These are phyloP conservation scores for Hypoxylon crocopeplum DNA, from an alignment of 495 filamentous ascomycete genomes.

Conservation along the genomic window DNA sequence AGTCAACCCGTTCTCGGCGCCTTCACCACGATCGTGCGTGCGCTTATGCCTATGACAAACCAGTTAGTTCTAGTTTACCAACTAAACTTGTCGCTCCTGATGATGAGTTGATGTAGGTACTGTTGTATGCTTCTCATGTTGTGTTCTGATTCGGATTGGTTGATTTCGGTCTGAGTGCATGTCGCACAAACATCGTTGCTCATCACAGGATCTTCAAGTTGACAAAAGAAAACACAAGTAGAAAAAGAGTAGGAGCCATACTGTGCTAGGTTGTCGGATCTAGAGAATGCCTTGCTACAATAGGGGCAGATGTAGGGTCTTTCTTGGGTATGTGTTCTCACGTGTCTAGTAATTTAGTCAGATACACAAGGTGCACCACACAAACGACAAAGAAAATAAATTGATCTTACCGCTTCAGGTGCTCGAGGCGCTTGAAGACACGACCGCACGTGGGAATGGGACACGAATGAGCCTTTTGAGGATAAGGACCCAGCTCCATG, in stretches of 20 bases:
- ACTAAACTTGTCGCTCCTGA: constrained; percentile 34
- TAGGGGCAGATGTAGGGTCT: constrained; percentile 95
- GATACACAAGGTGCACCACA: constrained; percentile 51
- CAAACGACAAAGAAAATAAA: constrained; percentile 55
- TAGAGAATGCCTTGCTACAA: constrained; percentile 98
- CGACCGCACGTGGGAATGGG: constrained; percentile 98
- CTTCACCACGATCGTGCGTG: constrained; percentile 83
- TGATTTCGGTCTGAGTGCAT: constrained; percentile 32
- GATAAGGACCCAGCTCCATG: constrained; percentile 95
- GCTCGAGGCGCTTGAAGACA: constrained; percentile 98
- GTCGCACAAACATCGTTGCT: constrained; percentile 46
- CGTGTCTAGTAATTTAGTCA: constrained; percentile 81
- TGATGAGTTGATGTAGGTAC: constrained; percentile 44
- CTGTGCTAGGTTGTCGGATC: constrained; percentile 98
- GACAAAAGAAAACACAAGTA: constrained; percentile 41
- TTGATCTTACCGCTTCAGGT: constrained; percentile 91
- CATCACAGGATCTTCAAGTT: constrained; percentile 43
- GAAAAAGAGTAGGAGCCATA: constrained; percentile 59
- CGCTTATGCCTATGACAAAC: constrained; percentile 78
- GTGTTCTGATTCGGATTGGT: constrained; percentile 36
- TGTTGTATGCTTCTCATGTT: constrained; percentile 34
- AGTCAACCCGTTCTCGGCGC: constrained; percentile 71
- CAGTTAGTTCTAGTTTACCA: constrained; percentile 41
- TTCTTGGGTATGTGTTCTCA: constrained; percentile 99
- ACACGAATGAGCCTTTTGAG: constrained; percentile 96